Conservation (phyloP, 257 asterid genomes). For the Phtheirospermum japonicum region DNA sequence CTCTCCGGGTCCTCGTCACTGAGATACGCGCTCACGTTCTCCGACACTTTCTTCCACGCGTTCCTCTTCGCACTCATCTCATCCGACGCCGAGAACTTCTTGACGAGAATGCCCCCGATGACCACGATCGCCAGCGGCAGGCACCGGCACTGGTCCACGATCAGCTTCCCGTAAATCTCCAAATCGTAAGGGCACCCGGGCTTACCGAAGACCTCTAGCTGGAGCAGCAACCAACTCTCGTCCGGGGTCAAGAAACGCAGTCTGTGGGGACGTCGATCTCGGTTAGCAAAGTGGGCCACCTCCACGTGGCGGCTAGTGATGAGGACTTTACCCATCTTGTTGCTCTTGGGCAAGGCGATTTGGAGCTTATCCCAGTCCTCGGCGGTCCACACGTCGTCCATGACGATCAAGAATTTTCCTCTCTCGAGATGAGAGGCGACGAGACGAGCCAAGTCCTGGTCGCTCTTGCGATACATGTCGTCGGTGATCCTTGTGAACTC, state of each 20-base stretch:
- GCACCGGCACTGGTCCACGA: too few relatives aligned
- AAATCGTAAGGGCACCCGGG: constrained; percentile 35
- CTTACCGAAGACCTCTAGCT: constrained; percentile 39
- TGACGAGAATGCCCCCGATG: too few relatives aligned
- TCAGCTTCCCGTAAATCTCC: constrained; percentile 30
- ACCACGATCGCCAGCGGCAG: too few relatives aligned
- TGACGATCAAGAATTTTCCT: too few relatives aligned
- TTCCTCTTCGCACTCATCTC: too few relatives aligned
- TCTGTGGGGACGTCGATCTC: constrained; percentile 27
- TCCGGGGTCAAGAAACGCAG: constrained; percentile 34
- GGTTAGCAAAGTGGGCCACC: constrained; percentile 30
- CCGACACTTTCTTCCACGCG: too few relatives aligned
- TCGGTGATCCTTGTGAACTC: constrained; percentile 31
- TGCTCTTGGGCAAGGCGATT: constrained; percentile 29
- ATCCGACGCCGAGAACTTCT: too few relatives aligned
- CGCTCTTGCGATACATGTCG: constrained; percentile 26
- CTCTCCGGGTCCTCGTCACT: too few relatives aligned
- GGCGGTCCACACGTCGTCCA: too few relatives aligned
- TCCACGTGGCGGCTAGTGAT: constrained; percentile 37
- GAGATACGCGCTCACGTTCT: too few relatives aligned
- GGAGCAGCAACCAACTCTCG: constrained; percentile 42
- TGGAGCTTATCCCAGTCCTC: constrained; percentile 31
- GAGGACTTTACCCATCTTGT: constrained; percentile 35
- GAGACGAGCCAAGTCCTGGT: constrained; percentile 26
- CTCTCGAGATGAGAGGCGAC: constrained; percentile 21